These are phyloP conservation scores for Paraphoma chrysanthemicola DNA, from an alignment of 2,329 filamentous ascomycete species.

Conservation along the genomic window DNA sequence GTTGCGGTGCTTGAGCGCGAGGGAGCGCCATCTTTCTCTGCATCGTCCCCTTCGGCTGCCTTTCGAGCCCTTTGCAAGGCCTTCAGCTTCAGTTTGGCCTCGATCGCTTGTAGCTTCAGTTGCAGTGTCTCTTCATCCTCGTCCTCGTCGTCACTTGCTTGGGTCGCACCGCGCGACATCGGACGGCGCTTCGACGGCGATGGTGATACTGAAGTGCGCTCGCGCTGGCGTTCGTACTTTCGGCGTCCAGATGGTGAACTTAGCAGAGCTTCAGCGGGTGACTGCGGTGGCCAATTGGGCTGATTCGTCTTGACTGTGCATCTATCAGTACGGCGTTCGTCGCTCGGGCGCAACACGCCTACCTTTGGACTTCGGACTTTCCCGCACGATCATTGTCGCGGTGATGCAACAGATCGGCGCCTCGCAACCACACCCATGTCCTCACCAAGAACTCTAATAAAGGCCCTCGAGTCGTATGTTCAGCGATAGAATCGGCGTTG, in stretches of 20 bases:
- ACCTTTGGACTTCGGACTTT: slow-evolving; percentile 55
- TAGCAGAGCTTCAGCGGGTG: slow-evolving; percentile 67
- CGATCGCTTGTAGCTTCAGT: slow-evolving; percentile 84
- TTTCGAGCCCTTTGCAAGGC: slow-evolving; percentile 71
- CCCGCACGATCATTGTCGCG: slow-evolving; percentile 54
- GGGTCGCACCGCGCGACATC: slow-evolving; percentile 21
- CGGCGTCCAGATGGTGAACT: slow-evolving; percentile 81
- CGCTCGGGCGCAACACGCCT: slow-evolving; percentile 14
- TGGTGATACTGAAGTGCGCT: slow-evolving; percentile 63
- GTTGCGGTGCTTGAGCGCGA: slow-evolving; percentile 38
- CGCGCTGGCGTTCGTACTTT: slow-evolving; percentile 70
- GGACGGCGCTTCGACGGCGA: slow-evolving; percentile 62
- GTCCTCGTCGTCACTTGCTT: slow-evolving; percentile 62
- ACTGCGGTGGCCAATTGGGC: slow-evolving; percentile 68
- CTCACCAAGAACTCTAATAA: slow-evolving; percentile 12
- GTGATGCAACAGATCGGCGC: slow-evolving; percentile 20
- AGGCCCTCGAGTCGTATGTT: not conserved
- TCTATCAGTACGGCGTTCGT: slow-evolving; percentile 18
- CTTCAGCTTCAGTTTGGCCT: slow-evolving; percentile 86
- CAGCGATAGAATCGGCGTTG: not conserved
- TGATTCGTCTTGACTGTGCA: slow-evolving; percentile 44
- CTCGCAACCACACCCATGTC: slow-evolving; percentile 37
- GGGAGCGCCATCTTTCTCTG: slow-evolving; percentile 26
- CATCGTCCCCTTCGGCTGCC: slow-evolving; percentile 29
- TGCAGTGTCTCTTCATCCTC: slow-evolving; percentile 87